phyloP scores from a whole-genome alignment of 805 yeast genomes.

The Debaryomyces castellii region DNA sequence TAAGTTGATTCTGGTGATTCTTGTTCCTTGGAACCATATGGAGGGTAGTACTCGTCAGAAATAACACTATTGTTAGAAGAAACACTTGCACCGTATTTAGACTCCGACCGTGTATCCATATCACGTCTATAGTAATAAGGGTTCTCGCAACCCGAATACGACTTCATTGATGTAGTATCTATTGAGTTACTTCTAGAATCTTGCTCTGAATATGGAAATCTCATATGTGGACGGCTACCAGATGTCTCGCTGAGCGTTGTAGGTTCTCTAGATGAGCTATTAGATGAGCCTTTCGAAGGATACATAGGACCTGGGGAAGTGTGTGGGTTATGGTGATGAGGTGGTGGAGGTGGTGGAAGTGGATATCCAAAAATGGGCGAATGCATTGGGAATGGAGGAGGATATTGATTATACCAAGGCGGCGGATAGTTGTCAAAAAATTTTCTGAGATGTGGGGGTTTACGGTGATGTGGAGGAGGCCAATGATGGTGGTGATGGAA shows the following conservation, averaged over 20 bases:
- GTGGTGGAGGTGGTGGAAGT: conserved; percentile 4
- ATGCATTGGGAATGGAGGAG: conserved; percentile 7
- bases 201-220: not conserved
- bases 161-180: not conserved
- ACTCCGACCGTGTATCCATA: not conserved
- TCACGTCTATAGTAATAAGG: not conserved
- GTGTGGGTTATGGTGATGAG: conserved; percentile 7
- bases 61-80: not conserved
- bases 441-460: conserved; percentile 4
- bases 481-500: conserved; percentile 3
- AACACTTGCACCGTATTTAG: not conserved
- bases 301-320: conserved; percentile 1
- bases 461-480: not conserved
- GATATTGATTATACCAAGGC: conserved; percentile 4
- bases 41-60: not conserved
- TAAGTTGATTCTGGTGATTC: not conserved
- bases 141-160: not conserved
- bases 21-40: not conserved
- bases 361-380: not conserved
- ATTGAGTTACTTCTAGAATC: not conserved
- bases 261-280: not conserved
- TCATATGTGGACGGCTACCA: not conserved
- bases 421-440: not conserved
- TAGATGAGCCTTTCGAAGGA: not conserved
- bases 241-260: not conserved